phyloP scores from a whole-genome alignment of 2,329 filamentous ascomycete genomes.

The Phialophora expanda region DNA sequence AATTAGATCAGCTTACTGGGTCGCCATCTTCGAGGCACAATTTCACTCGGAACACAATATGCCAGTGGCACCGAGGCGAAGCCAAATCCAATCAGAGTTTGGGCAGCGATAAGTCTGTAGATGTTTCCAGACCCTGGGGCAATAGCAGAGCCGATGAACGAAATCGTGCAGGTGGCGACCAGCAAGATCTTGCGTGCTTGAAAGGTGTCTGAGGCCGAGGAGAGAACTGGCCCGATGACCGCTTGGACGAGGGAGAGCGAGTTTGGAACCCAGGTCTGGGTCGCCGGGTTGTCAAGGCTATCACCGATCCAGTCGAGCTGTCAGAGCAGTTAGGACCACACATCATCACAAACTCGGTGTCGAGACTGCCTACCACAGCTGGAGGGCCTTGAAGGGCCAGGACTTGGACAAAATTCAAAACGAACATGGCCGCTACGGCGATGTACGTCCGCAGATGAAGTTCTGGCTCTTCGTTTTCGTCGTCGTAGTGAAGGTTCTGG shows the following conservation, averaged over 20 bases:
- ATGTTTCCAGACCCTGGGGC: constrained; percentile 23
- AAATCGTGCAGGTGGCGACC: constrained; percentile 15
- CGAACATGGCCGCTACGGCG: constrained; percentile 6
- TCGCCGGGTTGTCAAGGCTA: constrained; percentile 8
- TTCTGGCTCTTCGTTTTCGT: constrained; percentile 14
- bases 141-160: constrained; percentile 25
- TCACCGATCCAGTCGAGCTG: constrained; percentile 28
- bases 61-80: constrained; percentile 24
- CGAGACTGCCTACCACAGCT: constrained; percentile 11
- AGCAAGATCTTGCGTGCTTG: constrained; percentile 29
- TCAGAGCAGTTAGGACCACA: constrained; percentile 32
- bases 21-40: constrained; percentile 28
- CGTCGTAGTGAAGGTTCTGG: constrained; percentile 12
- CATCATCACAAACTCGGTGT: not conserved
- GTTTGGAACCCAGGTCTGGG: constrained; percentile 22
- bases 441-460: constrained; percentile 16
- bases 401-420: constrained; percentile 2
- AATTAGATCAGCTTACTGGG: constrained; percentile 12
- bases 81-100: constrained; percentile 27
- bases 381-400: constrained; percentile 5
- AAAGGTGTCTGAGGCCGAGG: constrained; percentile 28
- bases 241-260: constrained; percentile 24
- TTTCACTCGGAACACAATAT: constrained; percentile 29
- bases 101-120: constrained; percentile 22
- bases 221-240: constrained; percentile 27